A percentile compares a stretch with the other conserved stretches of the same genome.
Conservation (phyloP, 805 yeast genomes). For the Henningerozyma blattae region DNA sequence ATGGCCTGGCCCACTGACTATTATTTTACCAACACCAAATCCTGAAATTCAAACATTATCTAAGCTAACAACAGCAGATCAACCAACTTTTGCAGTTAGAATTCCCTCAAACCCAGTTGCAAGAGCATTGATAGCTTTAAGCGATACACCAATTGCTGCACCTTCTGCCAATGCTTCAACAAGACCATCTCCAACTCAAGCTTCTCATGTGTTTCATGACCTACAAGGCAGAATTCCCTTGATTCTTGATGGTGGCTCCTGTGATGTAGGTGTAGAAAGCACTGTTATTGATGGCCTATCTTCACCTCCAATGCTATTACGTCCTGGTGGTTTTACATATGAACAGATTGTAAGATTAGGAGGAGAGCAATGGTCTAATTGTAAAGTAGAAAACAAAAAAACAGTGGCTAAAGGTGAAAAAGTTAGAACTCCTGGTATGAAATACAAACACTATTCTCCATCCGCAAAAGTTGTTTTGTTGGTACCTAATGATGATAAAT, state of each 20-base stretch:
- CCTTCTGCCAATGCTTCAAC: conserved; percentile 98
- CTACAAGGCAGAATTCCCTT: conserved; percentile 68
- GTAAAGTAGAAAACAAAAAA: conserved; percentile 50
- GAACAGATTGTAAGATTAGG: conserved; percentile 62
- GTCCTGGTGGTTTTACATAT: conserved; percentile 89
- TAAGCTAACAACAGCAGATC: conserved; percentile 69
- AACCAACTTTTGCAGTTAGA: conserved; percentile 84
- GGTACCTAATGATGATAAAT: conserved; percentile 36
- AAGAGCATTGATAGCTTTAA: conserved; percentile 71
- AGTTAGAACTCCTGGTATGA: conserved; percentile 95
- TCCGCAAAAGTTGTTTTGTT: conserved; percentile 68
- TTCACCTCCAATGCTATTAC: conserved; percentile 70
- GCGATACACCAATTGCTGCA: conserved; percentile 89
- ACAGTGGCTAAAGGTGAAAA: conserved; percentile 51
- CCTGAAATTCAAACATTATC: conserved; percentile 42
- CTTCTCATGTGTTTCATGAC: conserved; percentile 76
- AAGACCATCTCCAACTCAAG: conserved; percentile 84
- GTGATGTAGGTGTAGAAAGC: conserved; percentile 83
- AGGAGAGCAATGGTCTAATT: conserved; percentile 54
- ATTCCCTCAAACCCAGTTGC: conserved; percentile 84
- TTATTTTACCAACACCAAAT: conserved; percentile 53
- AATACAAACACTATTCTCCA: conserved; percentile 91
- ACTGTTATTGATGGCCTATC: conserved; percentile 89
- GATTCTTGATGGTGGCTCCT: conserved; percentile 84
- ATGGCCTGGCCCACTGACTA: conserved; percentile 97